These are phyloP conservation scores for Chaetoscypha palmicola DNA, from an alignment of 2,329 filamentous ascomycete species.

Conservation along the genomic window DNA sequence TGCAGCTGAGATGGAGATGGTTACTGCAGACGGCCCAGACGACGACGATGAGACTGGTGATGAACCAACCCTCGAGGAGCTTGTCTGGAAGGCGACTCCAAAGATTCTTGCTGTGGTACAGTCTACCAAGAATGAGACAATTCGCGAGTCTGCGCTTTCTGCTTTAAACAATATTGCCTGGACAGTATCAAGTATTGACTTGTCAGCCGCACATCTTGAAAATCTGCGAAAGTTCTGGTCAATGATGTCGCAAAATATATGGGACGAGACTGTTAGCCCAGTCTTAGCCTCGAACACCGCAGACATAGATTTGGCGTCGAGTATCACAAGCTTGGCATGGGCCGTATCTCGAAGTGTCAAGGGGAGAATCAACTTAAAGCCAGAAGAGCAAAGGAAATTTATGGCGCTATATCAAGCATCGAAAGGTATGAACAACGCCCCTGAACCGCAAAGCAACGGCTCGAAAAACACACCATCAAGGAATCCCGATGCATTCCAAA, in stretches of 20 bases:
- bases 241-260: constrained; percentile 47
- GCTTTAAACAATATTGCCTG: constrained; percentile 62
- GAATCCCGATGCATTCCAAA: constrained; percentile 45
- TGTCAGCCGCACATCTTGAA: constrained; percentile 44
- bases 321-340: constrained; percentile 60
- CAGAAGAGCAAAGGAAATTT: constrained; percentile 54
- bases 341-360: constrained; percentile 52
- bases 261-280: constrained; percentile 48
- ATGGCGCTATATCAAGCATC: constrained; percentile 59
- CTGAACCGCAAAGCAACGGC: constrained; percentile 17
- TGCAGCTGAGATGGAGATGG: constrained; percentile 58
- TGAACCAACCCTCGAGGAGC: constrained; percentile 24
- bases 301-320: constrained; percentile 54
- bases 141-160: constrained; percentile 50
- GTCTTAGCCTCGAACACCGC: constrained; percentile 54
- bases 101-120: constrained; percentile 22
- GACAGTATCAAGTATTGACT: constrained; percentile 57
- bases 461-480: constrained; percentile 13
- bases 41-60: constrained; percentile 33
- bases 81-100: constrained; percentile 28
- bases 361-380: constrained; percentile 40
- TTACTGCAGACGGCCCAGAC: constrained; percentile 42
- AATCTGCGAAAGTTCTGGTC: constrained; percentile 48
- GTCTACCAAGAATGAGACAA: constrained; percentile 28
- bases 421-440: constrained; percentile 31